A percentile compares a stretch with the other conserved stretches of the same genome.
Conservation (phyloP, 495 filamentous ascomycete species). For the Elasticomyces elasticus region DNA sequence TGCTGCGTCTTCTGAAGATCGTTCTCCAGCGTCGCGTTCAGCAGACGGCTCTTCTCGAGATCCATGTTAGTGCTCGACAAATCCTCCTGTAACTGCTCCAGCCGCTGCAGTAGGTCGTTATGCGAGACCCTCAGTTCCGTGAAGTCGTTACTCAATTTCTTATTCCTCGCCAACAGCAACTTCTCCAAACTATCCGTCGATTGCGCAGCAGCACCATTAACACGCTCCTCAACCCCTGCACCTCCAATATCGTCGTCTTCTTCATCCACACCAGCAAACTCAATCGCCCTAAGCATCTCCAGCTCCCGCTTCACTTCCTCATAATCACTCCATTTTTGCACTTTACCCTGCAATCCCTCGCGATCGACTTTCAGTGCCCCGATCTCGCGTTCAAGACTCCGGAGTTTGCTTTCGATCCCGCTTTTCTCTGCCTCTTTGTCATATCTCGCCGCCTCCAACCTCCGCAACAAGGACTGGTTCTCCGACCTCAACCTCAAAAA, state of each 20-base stretch:
- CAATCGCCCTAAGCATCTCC: constrained; percentile 93
- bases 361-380: constrained; percentile 56
- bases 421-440: constrained; percentile 73
- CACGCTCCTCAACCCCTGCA: constrained; percentile 15
- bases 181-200: constrained; percentile 66
- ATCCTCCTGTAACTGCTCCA: constrained; percentile 72
- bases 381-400: constrained; percentile 63
- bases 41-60: constrained; percentile 69
- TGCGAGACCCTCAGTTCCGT: constrained; percentile 88
- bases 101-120: constrained; percentile 73
- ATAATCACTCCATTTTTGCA: constrained; percentile 87
- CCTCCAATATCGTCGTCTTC: constrained; percentile 25
- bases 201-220: constrained; percentile 44
- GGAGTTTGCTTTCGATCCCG: constrained; percentile 59
- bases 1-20: constrained; percentile 82
- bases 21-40: constrained; percentile 84
- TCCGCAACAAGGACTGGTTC: constrained; percentile 79
- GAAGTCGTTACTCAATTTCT: constrained; percentile 88
- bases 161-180: constrained; percentile 82
- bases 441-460: constrained; percentile 68
- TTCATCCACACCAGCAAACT: constrained; percentile 60
- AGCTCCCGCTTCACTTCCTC: constrained; percentile 91
- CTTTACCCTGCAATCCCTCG: constrained; percentile 61
- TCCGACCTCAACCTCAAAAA: constrained; percentile 82
- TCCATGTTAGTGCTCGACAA: constrained; percentile 75